Conservation (phyloP, 176 grass and related monocot species). For the Carex pumila region DNA sequence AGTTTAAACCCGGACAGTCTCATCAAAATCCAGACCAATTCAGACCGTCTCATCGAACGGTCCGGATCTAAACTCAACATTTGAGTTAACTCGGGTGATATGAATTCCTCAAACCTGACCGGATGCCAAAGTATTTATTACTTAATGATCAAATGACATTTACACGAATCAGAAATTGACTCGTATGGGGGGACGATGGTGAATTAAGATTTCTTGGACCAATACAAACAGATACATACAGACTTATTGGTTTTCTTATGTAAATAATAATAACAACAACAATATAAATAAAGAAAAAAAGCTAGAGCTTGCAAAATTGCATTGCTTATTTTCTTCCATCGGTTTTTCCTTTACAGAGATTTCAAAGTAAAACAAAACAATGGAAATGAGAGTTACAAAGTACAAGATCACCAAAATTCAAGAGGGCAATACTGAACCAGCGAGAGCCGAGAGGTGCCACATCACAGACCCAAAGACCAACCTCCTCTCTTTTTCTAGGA, state of each 20-base stretch:
- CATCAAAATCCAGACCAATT: no score
- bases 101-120: neutral
- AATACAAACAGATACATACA: neutral
- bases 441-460: neutral
- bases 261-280: neutral
- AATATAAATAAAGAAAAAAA: neutral
- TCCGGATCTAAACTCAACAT: no score
- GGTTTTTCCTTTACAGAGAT: neutral
- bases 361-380: neutral
- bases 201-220: neutral
- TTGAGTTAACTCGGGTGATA: no score
- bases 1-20: no score
- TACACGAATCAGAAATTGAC: neutral
- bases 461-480: neutral
- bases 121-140: neutral
- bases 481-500: neutral
- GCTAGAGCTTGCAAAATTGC: neutral
- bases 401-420: neutral
- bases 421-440: neutral
- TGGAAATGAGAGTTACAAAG: neutral
- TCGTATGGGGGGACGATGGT: neutral
- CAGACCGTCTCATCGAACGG: no score
- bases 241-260: neutral
- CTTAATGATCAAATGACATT: neutral
- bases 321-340: neutral